Conservation (phyloP, 2,329 filamentous ascomycete species). For the Aspergillus neoniger region DNA sequence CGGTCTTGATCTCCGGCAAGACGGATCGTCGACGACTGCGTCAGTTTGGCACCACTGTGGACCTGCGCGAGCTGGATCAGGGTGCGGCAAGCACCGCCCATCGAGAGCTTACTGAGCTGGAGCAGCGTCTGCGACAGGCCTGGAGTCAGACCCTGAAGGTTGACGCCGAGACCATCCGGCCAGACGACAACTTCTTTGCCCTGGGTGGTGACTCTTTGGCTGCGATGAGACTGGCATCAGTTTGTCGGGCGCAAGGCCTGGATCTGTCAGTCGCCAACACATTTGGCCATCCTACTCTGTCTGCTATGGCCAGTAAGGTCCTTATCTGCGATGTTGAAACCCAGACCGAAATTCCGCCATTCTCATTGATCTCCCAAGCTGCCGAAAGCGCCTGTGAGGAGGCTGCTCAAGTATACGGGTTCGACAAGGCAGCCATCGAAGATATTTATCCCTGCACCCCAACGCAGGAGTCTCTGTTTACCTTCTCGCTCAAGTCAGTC, state of each 20-base stretch:
- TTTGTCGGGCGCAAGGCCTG: conserved; percentile 32
- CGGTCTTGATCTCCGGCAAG: conserved; percentile 49
- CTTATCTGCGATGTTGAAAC: conserved; percentile 29
- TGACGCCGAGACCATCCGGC: conserved; percentile 36
- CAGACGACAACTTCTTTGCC: conserved; percentile 41
- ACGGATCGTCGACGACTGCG: conserved; percentile 44
- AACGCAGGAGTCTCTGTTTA: conserved; percentile 47
- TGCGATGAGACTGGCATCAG: conserved; percentile 39
- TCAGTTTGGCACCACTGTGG: conserved; percentile 36
- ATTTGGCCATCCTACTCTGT: conserved; percentile 37
- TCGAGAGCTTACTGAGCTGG: conserved; percentile 34
- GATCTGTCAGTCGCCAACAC: conserved; percentile 39
- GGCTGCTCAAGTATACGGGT: conserved; percentile 39
- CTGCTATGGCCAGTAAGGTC: conserved; percentile 47
- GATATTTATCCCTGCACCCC: conserved; percentile 48
- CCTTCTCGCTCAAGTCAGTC: conserved; percentile 47
- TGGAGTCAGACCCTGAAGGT: conserved; percentile 39
- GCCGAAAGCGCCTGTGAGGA: conserved; percentile 38
- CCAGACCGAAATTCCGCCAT: conserved; percentile 29
- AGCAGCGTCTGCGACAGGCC: conserved; percentile 34
- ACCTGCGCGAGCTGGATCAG: conserved; percentile 35
- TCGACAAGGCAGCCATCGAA: conserved; percentile 31
- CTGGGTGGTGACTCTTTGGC: conserved; percentile 39
- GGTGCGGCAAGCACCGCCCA: conserved; percentile 13
- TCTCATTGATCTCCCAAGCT: conserved; percentile 37